Evolutionary conservation across 352 stramenopile species (phyloP).

Genomic region (Pythium folliculosum): DNA sequence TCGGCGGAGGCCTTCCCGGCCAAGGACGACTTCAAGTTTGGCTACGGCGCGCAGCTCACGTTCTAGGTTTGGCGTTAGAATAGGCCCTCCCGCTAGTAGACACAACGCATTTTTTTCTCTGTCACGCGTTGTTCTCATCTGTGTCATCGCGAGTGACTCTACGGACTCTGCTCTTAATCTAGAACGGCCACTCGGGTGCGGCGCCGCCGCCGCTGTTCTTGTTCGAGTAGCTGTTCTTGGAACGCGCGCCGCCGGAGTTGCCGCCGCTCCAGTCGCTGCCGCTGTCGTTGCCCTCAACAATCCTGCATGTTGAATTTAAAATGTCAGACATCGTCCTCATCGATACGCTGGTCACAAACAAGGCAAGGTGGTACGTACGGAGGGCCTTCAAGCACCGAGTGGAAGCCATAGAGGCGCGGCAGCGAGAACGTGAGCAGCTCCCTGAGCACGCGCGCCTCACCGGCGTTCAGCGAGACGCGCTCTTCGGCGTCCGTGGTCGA

Average conservation of each 20-base stretch:
- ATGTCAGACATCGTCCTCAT: no score
- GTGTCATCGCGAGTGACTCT: neutral
- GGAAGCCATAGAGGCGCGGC: slow-evolving; percentile 74
- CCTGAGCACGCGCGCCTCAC: slow-evolving; percentile 61
- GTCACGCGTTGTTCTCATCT: neutral
- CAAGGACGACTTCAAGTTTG: slow-evolving; percentile 92
- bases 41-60: slow-evolving; percentile 88
- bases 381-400: slow-evolving; percentile 71
- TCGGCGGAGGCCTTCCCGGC: slow-evolving; percentile 83
- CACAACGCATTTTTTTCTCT: slow-evolving; percentile 9
- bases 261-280: slow-evolving; percentile 35
- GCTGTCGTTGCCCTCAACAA: slow-evolving; percentile 45
- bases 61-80: slow-evolving; percentile 54
- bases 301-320: slow-evolving; percentile 28
- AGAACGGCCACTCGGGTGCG: slow-evolving; percentile 79
- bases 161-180: slow-evolving; percentile 7
- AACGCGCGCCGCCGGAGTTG: slow-evolving; percentile 22
- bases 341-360: no score
- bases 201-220: slow-evolving; percentile 22
- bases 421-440: slow-evolving; percentile 81
- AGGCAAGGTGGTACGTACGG: slow-evolving; percentile 57
- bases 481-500: slow-evolving; percentile 41
- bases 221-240: slow-evolving; percentile 11
- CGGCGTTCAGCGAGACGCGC: slow-evolving; percentile 53
- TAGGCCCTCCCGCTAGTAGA: slow-evolving; percentile 16